These are phyloP conservation scores for Adansonia rubrostipa DNA, from an alignment of 441 rosid genomes.

Conservation along the genomic window DNA sequence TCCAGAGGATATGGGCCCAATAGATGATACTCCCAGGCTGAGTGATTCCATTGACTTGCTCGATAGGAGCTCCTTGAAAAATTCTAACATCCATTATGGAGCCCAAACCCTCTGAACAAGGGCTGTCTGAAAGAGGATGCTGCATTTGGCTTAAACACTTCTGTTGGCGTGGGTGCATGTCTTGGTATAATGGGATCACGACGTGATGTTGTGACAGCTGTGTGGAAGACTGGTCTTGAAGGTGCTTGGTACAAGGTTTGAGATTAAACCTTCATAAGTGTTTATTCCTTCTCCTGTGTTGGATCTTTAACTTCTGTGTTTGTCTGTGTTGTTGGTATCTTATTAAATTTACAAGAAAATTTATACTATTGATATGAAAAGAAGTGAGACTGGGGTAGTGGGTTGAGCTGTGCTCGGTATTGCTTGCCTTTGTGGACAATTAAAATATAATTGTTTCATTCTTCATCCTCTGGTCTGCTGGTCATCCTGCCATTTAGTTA, in stretches of 20 bases:
- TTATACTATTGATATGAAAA: background rate
- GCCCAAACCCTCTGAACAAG: slow-evolving; percentile 89
- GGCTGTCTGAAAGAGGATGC: slow-evolving; percentile 97
- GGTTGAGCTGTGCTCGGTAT: background rate
- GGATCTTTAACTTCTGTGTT: background rate
- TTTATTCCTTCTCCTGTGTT: background rate
- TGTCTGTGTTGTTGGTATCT: background rate
- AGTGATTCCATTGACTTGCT: slow-evolving; percentile 44
- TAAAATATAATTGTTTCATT: background rate
- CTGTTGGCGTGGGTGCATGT: slow-evolving; percentile 92
- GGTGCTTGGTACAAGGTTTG: slow-evolving; percentile 97
- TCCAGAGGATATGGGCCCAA: slow-evolving; percentile 59
- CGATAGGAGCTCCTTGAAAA: slow-evolving; percentile 49
- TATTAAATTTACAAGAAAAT: background rate
- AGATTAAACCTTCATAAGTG: background rate
- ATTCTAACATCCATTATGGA: slow-evolving; percentile 60
- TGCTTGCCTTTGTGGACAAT: background rate
- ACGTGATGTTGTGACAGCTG: slow-evolving; percentile 93
- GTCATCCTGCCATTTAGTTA: background rate
- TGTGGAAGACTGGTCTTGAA: slow-evolving; percentile 97
- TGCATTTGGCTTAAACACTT: slow-evolving; percentile 93
- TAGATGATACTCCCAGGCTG: slow-evolving; percentile 56
- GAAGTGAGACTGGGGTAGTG: background rate
- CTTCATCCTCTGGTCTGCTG: no score
- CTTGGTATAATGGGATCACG: slow-evolving; percentile 99